Percentiles rank a stretch among this genome's conserved stretches.
These are phyloP conservation scores for Aspergillus cavernicola DNA, from an alignment of 495 filamentous ascomycete genomes.

Conservation along the genomic window DNA sequence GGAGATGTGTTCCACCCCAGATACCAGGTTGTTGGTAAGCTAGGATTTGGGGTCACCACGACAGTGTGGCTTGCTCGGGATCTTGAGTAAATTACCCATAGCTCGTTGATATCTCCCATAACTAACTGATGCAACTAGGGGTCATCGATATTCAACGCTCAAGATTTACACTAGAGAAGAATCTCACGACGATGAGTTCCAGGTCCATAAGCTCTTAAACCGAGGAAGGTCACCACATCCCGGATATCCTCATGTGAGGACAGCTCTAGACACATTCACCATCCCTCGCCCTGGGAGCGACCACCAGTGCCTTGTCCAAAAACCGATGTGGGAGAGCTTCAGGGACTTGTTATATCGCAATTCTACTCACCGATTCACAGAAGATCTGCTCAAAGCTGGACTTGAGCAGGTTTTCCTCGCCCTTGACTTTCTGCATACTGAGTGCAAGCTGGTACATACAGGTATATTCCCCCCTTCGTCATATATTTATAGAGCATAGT, in stretches of 20 bases:
- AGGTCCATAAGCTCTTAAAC: constrained; percentile 26
- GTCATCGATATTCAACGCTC: constrained; percentile 39
- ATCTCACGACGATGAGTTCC: constrained; percentile 23
- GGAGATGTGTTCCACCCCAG: constrained; percentile 45
- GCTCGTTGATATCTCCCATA: too few relatives aligned
- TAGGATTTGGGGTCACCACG: constrained; percentile 51
- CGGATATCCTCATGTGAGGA: constrained; percentile 25
- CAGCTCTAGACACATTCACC: constrained; percentile 31
- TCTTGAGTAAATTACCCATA: constrained; percentile 38
- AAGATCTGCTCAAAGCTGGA: constrained; percentile 30
- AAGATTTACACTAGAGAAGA: constrained; percentile 35
- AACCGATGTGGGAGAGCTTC: constrained; percentile 40
- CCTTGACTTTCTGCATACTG: constrained; percentile 43
- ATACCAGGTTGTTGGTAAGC: constrained; percentile 55
- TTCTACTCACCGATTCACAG: constrained; percentile 26
- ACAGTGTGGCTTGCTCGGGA: constrained; percentile 55
- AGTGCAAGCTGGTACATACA: constrained; percentile 49
- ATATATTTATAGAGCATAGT: constrained; percentile 4
- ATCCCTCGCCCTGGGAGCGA: constrained; percentile 23
- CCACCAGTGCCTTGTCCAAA: constrained; percentile 38
- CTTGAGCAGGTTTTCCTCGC: constrained; percentile 35
- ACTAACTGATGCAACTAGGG: constrained; percentile 26
- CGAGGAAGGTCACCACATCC: constrained; percentile 21
- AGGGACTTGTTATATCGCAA: constrained; percentile 31
- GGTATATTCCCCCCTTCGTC: constrained; percentile 20